Evolutionary conservation across 192 early-diverging fungal species (phyloP), one percentile per base, ranked within the genome.

Genomic region (Coemansia sp.): DNA sequence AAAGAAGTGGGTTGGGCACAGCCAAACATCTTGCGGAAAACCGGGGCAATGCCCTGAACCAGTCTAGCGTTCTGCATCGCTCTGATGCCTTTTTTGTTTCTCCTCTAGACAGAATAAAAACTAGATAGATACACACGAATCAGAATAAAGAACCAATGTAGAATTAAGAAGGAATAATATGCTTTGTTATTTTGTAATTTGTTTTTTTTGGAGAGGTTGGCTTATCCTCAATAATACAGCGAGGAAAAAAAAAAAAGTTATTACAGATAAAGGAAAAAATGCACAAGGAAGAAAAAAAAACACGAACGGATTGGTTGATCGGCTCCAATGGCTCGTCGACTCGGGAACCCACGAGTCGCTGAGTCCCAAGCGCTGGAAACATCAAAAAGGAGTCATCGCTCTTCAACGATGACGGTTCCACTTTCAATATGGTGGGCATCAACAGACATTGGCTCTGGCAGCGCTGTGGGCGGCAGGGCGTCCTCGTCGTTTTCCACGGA

Each of bases 371-470:
- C 39, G 40, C 15, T 56, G 13, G 19, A 26, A 2, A 39, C 10
- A 18, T 37, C 22, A 52, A 69, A 15, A 40, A 48, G 2, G 32
- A 32, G 32, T 59, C 37, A 54, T 21, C 2, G 51, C 46, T 72
- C 71, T 41, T 63, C 57, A 41, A 77, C 32, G 32, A 32, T 59
- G 0, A 63, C 62, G 36, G 32, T 21, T 18, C 74, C 68, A 4
- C 61, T 18, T 22, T 66, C 56, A 12, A 19, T 15, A 59, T 11
- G 22, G 1, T 32, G 32, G 26, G 55, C 13, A 3, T 36, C 36
- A 37, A 12, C 19, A 26, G 57, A 41, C 2, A 37, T 11, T 12
- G n/a, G 19, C 12, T 18, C 11, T 26, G 57, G 57, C 10, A 26
- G 26, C 10, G 22, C 40, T 3, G 55, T 42, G 26, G 57, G 51